Base-by-base conservation (phyloP, 1,284 basidiomycete genomes). In the Rhodofomes roseus region DNA sequence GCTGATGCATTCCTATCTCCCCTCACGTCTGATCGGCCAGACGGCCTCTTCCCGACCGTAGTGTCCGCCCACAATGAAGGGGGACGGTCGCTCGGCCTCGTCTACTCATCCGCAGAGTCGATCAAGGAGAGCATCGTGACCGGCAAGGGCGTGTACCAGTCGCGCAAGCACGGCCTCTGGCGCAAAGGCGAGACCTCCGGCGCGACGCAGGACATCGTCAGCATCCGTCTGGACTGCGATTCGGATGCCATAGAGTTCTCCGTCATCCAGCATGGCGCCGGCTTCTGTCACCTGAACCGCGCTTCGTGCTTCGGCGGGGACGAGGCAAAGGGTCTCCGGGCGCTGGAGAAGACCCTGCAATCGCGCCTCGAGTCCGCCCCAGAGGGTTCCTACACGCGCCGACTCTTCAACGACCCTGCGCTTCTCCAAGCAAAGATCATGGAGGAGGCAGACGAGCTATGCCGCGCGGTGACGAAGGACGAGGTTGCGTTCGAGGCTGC, bases 371-470 rank as follows among this genome's bases (percentile, higher is more conserved):
- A 77, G 46, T 83, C 83, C 27, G 94, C 96, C 0, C 96, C 95
- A 0, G 86, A 90, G 62, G 96, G 93, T 1, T 95, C 92, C 8
- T 99, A 99, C 76, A 99, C 97, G 14, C 87, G 85, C 57, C 80
- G 95, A 50, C 77, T 99, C 25, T 98, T 99, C 74, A 82, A 83
- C 59, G 94, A 98, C 68, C 77, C 89, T 11, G 83, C 84, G 53
- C 81, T 99, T 22, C 81, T 99, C 48, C 84, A 82, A 55, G 89
- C 95, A 55, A 99, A 99, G 79, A 95, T 99, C 62, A 94, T 93
- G 86, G 97, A 99, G 74, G 97, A 99, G 74, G 97, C 97, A 0
- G 93, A 96, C 68, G 97, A 99, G 74, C 83, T 99, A 14, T 96
- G 95, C 69, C 82, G 83, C 27, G 97, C 97, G 16, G 79, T 87